Percentiles rank a stretch among this genome's conserved stretches.
Conservation (phyloP, 164 flowering plant genomes). For the Dillenia turbinata region DNA sequence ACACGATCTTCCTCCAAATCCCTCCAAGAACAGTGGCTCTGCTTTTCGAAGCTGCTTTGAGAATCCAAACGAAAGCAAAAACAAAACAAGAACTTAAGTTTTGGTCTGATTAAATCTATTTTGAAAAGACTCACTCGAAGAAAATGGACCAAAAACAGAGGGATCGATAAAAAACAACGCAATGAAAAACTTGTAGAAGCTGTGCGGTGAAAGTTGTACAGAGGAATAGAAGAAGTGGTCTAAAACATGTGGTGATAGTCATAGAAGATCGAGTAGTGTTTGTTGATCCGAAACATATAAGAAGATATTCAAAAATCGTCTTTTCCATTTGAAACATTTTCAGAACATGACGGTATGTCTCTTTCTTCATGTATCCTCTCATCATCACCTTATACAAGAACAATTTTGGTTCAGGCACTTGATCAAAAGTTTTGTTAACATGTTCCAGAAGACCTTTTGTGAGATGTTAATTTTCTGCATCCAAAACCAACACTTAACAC, state of each 20-base stretch:
- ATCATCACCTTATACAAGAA: too few species aligned
- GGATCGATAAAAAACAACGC: neutral
- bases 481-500: too few species aligned
- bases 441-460: too few species aligned
- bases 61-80: slow-evolving; percentile 44
- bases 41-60: slow-evolving; percentile 65
- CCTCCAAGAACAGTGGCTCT: slow-evolving; percentile 63
- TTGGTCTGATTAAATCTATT: slow-evolving; percentile 57
- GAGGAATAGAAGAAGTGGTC: slow-evolving; percentile 19
- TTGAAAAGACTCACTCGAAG: slow-evolving; percentile 36
- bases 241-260: slow-evolving; percentile 5
- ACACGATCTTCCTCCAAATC: slow-evolving; percentile 44
- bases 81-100: slow-evolving; percentile 24
- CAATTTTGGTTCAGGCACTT: too few species aligned
- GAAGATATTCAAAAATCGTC: too few species aligned
- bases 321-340: too few species aligned
- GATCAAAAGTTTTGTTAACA: too few species aligned
- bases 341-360: too few species aligned
- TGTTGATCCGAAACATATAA: slow-evolving; percentile 41
- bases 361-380: too few species aligned
- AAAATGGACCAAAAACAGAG: neutral
- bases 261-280: slow-evolving; percentile 42
- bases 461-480: too few species aligned
- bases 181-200: too few species aligned
- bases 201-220: neutral